phyloP scores from a whole-genome alignment of 805 yeast genomes.

The Candida tammaniensis region DNA sequence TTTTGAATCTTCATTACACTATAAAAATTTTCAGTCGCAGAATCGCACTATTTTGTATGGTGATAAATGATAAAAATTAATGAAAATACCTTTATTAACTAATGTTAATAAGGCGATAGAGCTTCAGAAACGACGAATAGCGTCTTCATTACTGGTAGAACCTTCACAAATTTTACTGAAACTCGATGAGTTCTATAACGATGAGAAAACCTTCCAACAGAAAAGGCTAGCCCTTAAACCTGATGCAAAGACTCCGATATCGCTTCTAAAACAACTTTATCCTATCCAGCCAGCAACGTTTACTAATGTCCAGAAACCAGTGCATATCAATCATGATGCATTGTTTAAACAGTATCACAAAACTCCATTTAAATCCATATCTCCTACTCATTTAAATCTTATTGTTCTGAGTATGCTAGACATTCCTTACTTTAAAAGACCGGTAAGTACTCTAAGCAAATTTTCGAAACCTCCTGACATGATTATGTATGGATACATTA shows the following conservation, averaged over 20 bases:
- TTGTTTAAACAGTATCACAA: conserved; percentile 24
- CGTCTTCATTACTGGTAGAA: not conserved
- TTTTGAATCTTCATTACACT: conserved; percentile 57
- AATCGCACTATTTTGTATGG: not conserved
- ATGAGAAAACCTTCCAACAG: not conserved
- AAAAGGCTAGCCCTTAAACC: conserved; percentile 4
- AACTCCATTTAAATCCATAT: conserved; percentile 23
- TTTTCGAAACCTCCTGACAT: conserved; percentile 3
- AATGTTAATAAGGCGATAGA: conserved; percentile 2
- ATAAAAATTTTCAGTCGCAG: conserved; percentile 6
- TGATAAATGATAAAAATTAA: not conserved
- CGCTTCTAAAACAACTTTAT: conserved; percentile 15
- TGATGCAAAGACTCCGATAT: conserved; percentile 10
- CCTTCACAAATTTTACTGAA: not conserved
- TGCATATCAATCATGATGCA: conserved; percentile 8
- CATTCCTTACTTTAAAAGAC: conserved; percentile 24
- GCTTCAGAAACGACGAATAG: not conserved
- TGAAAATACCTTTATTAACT: conserved; percentile 5
- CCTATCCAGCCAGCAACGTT: conserved; percentile 12
- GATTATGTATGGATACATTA: conserved; percentile 15
- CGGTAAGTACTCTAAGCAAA: conserved; percentile 17
- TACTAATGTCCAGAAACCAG: not conserved
- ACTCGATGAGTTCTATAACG: conserved; percentile 2
- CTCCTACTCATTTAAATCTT: conserved; percentile 23
- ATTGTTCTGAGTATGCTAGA: conserved; percentile 24